Base-by-base conservation (phyloP, 2,329 filamentous ascomycete species). In the Fusarium oxysporum region DNA sequence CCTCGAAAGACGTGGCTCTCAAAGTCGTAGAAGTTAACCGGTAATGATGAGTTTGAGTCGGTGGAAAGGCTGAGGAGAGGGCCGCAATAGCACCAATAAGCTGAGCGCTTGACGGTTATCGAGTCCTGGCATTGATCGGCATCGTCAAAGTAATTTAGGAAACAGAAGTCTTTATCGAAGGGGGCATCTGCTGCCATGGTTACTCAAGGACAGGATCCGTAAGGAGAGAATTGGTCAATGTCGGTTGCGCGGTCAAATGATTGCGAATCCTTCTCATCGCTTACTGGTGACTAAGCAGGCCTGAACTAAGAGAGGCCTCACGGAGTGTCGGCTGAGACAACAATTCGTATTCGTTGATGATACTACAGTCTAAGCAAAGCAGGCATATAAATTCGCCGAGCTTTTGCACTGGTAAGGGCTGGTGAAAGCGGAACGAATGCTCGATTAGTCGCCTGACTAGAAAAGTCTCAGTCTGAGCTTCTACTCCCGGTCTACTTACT, bases 1-100 rank as follows among this genome's bases (percentile, higher is more conserved):
- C 77, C 75, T 2, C 80, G 78, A 8, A 86, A 74, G 1, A 81
- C 80, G 11, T 79, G 66, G 10, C 66, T 51, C 25, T 79, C 70
- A 80, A 85, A 86, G 43, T 83, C 81, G 65, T 83, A 71, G 55
- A 85, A 80, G 66, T 78, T 81, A 14, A 79, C 56, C 0, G 83
- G 82, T 14, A 84, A 68, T 21, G 28, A 64, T 13, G 44, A 58
- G 23, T 23, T 23, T 23, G 23, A 23, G 23, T 23, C 23, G 23
- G 23, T 23, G 23, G 23, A 23, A 23, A 23, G 23, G 23, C 23
- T 23, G 23, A 85, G 75, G 11, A 85, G 76, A 21, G 84, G 83
- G 2, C 84, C 84, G 65, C 82, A 84, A 76, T 85, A 85, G 62
- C 82, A 85, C 84, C 83, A 85, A 60, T 82, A 85, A 13, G 81